These are phyloP conservation scores for Pseudogymnoascus sp. DNA, from an alignment of 2,329 filamentous ascomycete genomes.

Conservation along the genomic window DNA sequence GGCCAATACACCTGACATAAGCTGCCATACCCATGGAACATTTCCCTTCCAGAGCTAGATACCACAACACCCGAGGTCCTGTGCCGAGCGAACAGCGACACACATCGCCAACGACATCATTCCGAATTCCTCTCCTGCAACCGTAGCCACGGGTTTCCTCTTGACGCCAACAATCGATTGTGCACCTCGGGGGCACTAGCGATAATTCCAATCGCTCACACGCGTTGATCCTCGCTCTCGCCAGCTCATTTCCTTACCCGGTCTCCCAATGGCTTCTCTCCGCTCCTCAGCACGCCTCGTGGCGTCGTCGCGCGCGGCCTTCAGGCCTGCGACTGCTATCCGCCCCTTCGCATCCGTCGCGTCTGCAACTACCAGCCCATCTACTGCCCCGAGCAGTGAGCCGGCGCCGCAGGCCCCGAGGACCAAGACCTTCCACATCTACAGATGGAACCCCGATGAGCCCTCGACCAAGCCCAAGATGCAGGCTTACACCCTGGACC, in stretches of 20 bases:
- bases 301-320: constrained; percentile 35
- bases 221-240: constrained; percentile 1
- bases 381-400: constrained; percentile 34
- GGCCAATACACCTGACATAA: constrained; percentile 3
- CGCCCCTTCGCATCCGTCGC: constrained; percentile 50
- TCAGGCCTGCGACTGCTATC: constrained; percentile 32
- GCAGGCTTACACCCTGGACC: constrained; percentile 88
- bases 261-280: constrained; percentile 49
- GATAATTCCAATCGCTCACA: background rate
- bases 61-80: constrained; percentile 11
- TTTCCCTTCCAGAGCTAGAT: constrained; percentile 9
- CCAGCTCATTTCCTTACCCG: constrained; percentile 8
- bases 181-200: constrained; percentile 7
- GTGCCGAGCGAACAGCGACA: constrained; percentile 5
- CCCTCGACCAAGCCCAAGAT: constrained; percentile 89
- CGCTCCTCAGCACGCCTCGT: constrained; percentile 49
- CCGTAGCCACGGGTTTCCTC: background rate
- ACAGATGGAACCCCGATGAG: constrained; percentile 95
- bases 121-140: constrained; percentile 3
- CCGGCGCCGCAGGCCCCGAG: constrained; percentile 51
- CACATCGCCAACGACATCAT: constrained; percentile 10
- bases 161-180: constrained; percentile 4
- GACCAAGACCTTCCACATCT: constrained; percentile 96
- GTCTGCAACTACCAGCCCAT: constrained; percentile 12
- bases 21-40: constrained; percentile 1